Base-by-base conservation (phyloP, 2,329 filamentous ascomycete genomes). In the Epichloe elymi region DNA sequence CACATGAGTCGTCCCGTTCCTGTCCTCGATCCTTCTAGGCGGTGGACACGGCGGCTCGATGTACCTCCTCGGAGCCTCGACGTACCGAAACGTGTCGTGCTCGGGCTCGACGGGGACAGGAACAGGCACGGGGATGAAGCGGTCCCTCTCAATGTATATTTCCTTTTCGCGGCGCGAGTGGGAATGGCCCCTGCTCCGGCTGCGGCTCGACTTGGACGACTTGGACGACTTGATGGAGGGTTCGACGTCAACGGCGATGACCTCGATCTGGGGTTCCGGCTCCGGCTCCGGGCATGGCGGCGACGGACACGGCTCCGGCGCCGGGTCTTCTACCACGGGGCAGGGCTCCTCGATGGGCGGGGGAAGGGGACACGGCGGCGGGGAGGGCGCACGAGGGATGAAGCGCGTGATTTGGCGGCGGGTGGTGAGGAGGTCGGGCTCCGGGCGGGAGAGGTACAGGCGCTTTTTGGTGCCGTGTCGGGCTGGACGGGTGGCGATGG, bases 111-210 rank as follows among this genome's bases (percentile, higher is more conserved):
- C 67, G 0, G 67, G 69, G 5, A 72, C 67, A 17, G 69, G 71
- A 2, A 73, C 66, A 10, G 65, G 66, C 7, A 71, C 61, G 37
- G 71, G 73, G 15, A 76, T 65, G 46, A 73, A 57, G 48, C 68
- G 67, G 59, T 79, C 76, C 26, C 75, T 69, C 63, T 79, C 74
- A 54, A 79, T 70, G 59, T 74, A 68, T 47, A 76, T 67, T 59
- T 79, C 74, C 36, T 65, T 65, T 44, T 75, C 69, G 14, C 64
- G 59, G 14, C 64, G 59, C 35, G 58, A 56, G 35, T 55, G 55
- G 12, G 55, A 59, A 40, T 50, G 55, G 40, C 47, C 37, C 48
- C 48, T 49, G 48, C 55, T 59, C 50, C 58, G 59, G 53, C 59
- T 59, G 54, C 61, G 62, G 47, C 60, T 61, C 35, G 47, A 61